phyloP scores from a whole-genome alignment of 345 rosid genomes.

The Psidium guajava region DNA sequence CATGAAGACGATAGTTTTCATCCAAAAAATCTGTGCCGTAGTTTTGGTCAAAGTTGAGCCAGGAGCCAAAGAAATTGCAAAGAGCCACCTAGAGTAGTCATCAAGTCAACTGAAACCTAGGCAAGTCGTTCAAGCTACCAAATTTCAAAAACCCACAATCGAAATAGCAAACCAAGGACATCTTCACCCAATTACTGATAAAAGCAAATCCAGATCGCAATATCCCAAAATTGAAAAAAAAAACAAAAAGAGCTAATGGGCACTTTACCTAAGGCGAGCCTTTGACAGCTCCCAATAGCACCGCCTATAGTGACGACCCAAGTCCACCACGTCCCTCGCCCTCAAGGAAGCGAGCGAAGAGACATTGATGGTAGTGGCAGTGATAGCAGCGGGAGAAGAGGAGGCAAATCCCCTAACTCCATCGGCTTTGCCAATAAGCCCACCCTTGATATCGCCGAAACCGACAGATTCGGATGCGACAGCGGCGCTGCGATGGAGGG shows the following conservation, averaged over 20 bases:
- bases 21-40: background rate
- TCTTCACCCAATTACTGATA: background rate
- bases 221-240: background rate
- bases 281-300: constrained; percentile 95
- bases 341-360: constrained; percentile 16
- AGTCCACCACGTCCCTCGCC: constrained; percentile 13
- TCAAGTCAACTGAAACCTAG: background rate
- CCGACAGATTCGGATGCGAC: background rate
- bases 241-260: background rate
- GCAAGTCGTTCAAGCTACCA: background rate
- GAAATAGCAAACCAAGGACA: background rate
- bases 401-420: constrained; percentile 17
- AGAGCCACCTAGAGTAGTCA: background rate
- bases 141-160: background rate
- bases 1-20: background rate
- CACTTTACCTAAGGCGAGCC: constrained; percentile 78
- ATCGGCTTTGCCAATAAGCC: constrained; percentile 12
- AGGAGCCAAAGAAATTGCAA: background rate
- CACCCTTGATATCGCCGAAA: constrained; percentile 20
- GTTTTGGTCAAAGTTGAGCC: background rate
- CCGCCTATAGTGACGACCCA: constrained; percentile 47
- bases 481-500: constrained; percentile 10
- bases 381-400: background rate
- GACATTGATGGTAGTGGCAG: constrained; percentile 1
- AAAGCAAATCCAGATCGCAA: background rate